These are phyloP conservation scores for Citrus sp. DNA, from an alignment of 345 rosid genomes.

Conservation along the genomic window DNA sequence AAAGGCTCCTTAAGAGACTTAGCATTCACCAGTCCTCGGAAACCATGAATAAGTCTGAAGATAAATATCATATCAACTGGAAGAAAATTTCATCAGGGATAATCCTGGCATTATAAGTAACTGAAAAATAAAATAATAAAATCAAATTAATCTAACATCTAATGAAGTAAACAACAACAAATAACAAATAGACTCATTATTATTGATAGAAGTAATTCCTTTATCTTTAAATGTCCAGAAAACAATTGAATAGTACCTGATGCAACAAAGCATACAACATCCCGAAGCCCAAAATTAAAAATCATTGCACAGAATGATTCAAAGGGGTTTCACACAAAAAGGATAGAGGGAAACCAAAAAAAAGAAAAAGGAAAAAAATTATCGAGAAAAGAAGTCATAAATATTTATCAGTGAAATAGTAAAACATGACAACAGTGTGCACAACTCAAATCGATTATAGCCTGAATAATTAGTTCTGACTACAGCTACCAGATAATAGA, in stretches of 20 bases:
- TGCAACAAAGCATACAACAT: neutral
- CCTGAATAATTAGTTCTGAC: neutral
- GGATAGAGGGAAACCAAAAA: neutral
- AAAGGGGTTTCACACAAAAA: neutral
- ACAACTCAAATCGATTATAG: slow-evolving; percentile 15
- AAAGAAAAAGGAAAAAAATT: neutral
- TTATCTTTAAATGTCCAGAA: neutral
- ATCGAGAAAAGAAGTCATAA: neutral
- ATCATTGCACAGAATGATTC: neutral
- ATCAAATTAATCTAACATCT: neutral
- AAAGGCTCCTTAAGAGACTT: neutral
- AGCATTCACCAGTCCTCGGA: neutral
- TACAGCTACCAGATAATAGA: slow-evolving; percentile 4
- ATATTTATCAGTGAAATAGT: neutral
- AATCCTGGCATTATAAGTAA: neutral
- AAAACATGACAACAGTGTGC: slow-evolving; percentile 9
- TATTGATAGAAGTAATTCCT: neutral
- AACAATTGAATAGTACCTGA: slow-evolving; percentile 3
- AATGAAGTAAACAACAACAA: neutral
- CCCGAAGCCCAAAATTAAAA: slow-evolving; percentile 1
- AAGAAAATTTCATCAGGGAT: neutral
- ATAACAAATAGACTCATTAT: neutral
- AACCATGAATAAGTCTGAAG: neutral
- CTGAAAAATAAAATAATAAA: neutral
- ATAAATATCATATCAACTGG: neutral